Conservation (phyloP, 2,329 filamentous ascomycete genomes). For the Fusarium sterilihyphosum region DNA sequence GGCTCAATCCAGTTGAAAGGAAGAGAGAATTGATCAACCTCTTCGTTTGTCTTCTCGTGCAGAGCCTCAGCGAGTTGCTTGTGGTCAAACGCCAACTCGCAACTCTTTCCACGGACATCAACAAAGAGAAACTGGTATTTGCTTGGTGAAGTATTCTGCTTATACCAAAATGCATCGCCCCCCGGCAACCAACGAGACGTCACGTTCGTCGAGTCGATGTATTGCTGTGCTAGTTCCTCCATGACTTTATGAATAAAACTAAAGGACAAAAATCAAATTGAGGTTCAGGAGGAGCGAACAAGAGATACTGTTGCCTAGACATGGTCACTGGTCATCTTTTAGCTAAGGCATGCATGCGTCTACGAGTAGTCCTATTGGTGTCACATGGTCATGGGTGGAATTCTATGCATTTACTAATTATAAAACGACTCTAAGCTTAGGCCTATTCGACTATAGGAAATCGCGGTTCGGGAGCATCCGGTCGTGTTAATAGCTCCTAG, state of each 20-base stretch:
- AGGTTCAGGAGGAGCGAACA: neutral
- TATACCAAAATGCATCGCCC: conserved; percentile 43
- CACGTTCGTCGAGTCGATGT: conserved; percentile 20
- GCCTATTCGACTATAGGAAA: too few species aligned
- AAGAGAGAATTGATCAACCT: conserved; percentile 14
- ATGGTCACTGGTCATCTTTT: conserved; percentile 8
- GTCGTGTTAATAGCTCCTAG: too few species aligned
- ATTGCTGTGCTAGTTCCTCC: conserved; percentile 1
- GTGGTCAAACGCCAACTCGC: conserved; percentile 38
- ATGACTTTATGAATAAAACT: neutral
- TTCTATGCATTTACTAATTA: neutral
- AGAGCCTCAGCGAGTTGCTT: conserved; percentile 31
- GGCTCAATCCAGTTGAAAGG: conserved; percentile 41
- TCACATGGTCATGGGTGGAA: neutral
- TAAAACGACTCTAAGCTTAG: too few species aligned
- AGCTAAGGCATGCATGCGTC: conserved; percentile 3
- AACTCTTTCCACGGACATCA: conserved; percentile 18
- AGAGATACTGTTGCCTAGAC: conserved; percentile 5
- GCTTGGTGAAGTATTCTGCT: neutral
- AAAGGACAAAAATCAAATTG: fast-evolving
- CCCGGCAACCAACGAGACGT: conserved; percentile 38
- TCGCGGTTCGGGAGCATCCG: neutral
- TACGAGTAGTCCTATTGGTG: neutral
- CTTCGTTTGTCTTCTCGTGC: conserved; percentile 2
- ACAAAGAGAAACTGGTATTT: conserved; percentile 39